phyloP scores from a whole-genome alignment of 139 green algal genomes.

The Auxenochlorella pyrenoidosa region DNA sequence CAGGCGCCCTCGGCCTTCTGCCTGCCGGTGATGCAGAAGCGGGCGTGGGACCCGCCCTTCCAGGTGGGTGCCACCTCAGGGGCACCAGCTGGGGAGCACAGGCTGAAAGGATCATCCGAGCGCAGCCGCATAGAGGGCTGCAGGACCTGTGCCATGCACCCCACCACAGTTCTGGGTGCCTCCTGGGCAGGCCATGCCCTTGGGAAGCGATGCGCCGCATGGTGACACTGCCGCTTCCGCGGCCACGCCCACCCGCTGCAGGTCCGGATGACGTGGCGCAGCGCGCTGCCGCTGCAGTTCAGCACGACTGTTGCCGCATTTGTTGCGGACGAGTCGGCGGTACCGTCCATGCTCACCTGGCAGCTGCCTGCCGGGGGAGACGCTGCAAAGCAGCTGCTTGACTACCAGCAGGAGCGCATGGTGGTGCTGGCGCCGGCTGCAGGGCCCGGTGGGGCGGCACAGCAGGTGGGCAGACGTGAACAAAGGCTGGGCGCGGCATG shows the following conservation, averaged over 20 bases:
- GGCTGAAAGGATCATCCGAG: too few relatives aligned
- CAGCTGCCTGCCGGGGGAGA: background rate
- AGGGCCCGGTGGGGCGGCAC: background rate
- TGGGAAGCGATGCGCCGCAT: too few relatives aligned
- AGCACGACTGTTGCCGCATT: background rate
- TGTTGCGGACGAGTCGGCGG: conserved; percentile 1
- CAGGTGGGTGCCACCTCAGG: background rate
- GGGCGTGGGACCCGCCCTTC: conserved; percentile 16
- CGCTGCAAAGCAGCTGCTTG: conserved; percentile 6
- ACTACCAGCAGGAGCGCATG: conserved; percentile 26
- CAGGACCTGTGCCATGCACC: too few relatives aligned
- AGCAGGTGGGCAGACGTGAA: too few relatives aligned
- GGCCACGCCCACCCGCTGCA: background rate
- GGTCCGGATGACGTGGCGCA: conserved; percentile 28
- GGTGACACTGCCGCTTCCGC: background rate
- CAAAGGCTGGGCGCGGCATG: too few relatives aligned
- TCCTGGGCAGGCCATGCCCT: too few relatives aligned
- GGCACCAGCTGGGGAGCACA: too few relatives aligned
- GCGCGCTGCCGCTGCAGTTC: conserved; percentile 28
- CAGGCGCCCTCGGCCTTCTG: conserved; percentile 20
- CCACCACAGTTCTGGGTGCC: too few relatives aligned
- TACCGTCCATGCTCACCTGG: conserved; percentile 19
- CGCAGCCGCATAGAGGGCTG: too few relatives aligned
- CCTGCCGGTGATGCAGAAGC: conserved; percentile 39
- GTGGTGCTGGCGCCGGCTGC: background rate